Conservation (phyloP, 805 yeast species). For the Hemisphaericaspora nanyangensis region DNA sequence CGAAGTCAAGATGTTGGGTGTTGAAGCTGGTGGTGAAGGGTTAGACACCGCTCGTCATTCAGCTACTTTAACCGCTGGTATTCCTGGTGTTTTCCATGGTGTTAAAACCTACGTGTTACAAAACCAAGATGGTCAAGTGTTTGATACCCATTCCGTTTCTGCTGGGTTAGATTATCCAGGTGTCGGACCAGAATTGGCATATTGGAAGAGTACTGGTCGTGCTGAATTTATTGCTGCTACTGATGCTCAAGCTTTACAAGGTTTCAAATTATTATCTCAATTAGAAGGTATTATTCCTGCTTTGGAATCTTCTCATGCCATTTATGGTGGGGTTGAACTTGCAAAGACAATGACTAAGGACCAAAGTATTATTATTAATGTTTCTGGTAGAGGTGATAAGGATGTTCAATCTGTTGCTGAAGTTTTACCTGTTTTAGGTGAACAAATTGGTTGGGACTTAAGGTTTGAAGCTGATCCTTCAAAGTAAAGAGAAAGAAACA, state of each 20-base stretch:
- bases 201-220: conserved; percentile 92
- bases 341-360: conserved; percentile 80
- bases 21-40: conserved; percentile 99
- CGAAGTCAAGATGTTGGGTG: conserved; percentile 80
- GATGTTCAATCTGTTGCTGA: conserved; percentile 98
- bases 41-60: conserved; percentile 83
- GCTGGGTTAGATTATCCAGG: conserved; percentile 99
- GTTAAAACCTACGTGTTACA: conserved; percentile 92
- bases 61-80: conserved; percentile 93
- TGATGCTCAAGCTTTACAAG: conserved; percentile 90
- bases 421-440: conserved; percentile 84
- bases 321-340: conserved; percentile 82
- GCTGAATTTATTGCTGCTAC: conserved; percentile 89
- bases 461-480: conserved; percentile 65
- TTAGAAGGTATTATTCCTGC: conserved; percentile 99
- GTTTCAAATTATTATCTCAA: conserved; percentile 84
- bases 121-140: conserved; percentile 90
- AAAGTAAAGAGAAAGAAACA: conserved; percentile 15
- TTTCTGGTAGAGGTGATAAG: conserved; percentile 98
- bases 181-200: conserved; percentile 97
- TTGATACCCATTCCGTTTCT: conserved; percentile 95
- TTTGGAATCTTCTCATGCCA: conserved; percentile 94
- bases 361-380: conserved; percentile 78
- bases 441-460: conserved; percentile 91
- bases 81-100: conserved; percentile 98